Percentiles rank a stretch among this genome's conserved stretches.
These are phyloP conservation scores for Aspergillus cristatus DNA, from an alignment of 495 filamentous ascomycete genomes.

Conservation along the genomic window DNA sequence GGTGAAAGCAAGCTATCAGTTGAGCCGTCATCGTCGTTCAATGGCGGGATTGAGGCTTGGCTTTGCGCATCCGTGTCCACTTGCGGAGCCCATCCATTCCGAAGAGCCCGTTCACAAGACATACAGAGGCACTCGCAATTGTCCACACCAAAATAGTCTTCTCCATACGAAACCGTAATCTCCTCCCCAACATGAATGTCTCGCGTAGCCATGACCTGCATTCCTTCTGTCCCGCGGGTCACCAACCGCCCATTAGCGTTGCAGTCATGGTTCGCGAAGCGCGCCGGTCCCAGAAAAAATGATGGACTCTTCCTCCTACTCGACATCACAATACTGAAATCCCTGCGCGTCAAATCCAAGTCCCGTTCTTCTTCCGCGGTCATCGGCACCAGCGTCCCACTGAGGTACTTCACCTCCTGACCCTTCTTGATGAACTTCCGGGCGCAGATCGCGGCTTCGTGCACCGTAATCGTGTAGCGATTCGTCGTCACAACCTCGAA, in stretches of 20 bases:
- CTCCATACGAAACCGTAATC: constrained; percentile 91
- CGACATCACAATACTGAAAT: constrained; percentile 95
- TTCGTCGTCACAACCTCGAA: constrained; percentile 94
- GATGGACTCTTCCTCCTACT: constrained; percentile 80
- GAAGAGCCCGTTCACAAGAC: constrained; percentile 67
- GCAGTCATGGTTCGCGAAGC: constrained; percentile 97
- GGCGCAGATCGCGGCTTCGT: constrained; percentile 84
- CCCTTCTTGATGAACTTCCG: constrained; percentile 67
- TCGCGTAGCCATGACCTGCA: constrained; percentile 71
- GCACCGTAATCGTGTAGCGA: constrained; percentile 81
- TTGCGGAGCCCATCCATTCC: constrained; percentile 69
- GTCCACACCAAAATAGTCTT: constrained; percentile 89
- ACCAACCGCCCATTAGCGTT: constrained; percentile 81
- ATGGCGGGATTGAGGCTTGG: constrained; percentile 28
- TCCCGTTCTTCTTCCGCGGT: constrained; percentile 81
- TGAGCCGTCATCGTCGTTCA: constrained; percentile 18
- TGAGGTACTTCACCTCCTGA: constrained; percentile 82
- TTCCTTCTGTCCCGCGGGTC: constrained; percentile 73
- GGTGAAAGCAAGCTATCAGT: constrained; percentile 9
- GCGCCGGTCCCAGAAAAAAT: constrained; percentile 86
- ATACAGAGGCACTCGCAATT: constrained; percentile 92
- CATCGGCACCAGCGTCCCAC: constrained; percentile 81
- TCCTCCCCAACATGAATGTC: constrained; percentile 84
- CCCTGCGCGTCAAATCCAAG: constrained; percentile 65
- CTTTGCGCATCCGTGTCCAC: constrained; percentile 29